These are phyloP conservation scores for Diplocarpon mali DNA, from an alignment of 2,329 filamentous ascomycete genomes.

Conservation along the genomic window DNA sequence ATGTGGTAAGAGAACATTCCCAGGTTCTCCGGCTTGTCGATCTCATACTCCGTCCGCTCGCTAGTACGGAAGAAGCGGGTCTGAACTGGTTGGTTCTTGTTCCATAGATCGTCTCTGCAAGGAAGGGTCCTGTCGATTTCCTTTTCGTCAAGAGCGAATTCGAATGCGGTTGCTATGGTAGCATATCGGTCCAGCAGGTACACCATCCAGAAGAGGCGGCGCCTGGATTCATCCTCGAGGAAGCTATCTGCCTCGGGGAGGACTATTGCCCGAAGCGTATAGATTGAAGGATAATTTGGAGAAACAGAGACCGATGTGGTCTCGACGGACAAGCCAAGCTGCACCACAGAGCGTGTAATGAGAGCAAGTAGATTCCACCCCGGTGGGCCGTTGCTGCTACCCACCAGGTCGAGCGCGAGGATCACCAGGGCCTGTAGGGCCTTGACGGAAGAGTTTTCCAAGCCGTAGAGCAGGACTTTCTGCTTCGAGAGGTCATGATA, in stretches of 20 bases:
- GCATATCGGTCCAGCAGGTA: conserved; percentile 85
- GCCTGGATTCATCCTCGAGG: conserved; percentile 78
- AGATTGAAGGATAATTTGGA: conserved; percentile 74
- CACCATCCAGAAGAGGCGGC: conserved; percentile 87
- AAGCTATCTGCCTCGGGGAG: conserved; percentile 75
- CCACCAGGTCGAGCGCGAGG: conserved; percentile 72
- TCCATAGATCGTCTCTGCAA: conserved; percentile 78
- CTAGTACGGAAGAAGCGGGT: conserved; percentile 67
- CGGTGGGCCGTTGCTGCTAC: conserved; percentile 78
- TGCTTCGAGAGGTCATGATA: conserved; percentile 78
- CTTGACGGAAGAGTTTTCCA: conserved; percentile 84
- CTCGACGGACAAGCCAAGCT: conserved; percentile 77
- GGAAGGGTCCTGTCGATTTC: conserved; percentile 82
- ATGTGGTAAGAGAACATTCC: conserved; percentile 86
- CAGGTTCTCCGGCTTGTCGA: conserved; percentile 66
- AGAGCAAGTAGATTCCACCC: conserved; percentile 87
- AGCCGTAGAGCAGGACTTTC: conserved; percentile 73
- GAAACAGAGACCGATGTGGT: conserved; percentile 68
- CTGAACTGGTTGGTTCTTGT: conserved; percentile 72
- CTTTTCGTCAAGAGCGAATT: conserved; percentile 79
- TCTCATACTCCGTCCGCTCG: conserved; percentile 45
- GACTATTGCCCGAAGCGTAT: conserved; percentile 76
- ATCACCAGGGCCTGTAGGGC: conserved; percentile 81
- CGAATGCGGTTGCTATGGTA: conserved; percentile 82
- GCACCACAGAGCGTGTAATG: conserved; percentile 80